Evolutionary conservation across 805 yeast species (phyloP), one percentile per base, ranked within the genome.

Genomic region (Starmerella tilneyi): DNA sequence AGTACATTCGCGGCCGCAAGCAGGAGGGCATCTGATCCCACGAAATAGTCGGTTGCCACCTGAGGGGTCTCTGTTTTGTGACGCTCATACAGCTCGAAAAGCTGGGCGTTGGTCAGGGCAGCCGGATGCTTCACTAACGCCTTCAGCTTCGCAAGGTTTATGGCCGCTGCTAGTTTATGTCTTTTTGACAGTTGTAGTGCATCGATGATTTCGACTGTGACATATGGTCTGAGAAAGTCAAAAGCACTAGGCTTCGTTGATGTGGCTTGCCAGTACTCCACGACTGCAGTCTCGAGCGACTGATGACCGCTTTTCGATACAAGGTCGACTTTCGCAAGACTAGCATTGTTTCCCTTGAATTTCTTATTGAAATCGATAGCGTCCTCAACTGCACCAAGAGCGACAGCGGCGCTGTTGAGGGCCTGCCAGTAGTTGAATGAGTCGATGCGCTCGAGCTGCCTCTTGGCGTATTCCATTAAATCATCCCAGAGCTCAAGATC

Each of bases 371-470:
- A 51, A 2, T 52, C 34, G 1, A 50, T 12, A 1, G 72, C 60
- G 3, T 66, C 69, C 9, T 62, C 62, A 2, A 63, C 41, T 44
- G 61, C 54, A 11, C 56, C 62, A 19, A 71, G 51, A 21, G 69
- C 53, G 16, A 57, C 54, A 0, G 71, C 69, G 2, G 86, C 64
- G 36, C 67, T 63, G 17, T 75, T 69, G 41, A 73, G 61, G 15
- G 68, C 64, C 52, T 76, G 73, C 84, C 94, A 84, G 30, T 85
- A 75, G 46, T 75, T 73, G 68, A 76, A 88, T 59, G 86, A 94
- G 60, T 88, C 85, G 44, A 81, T 71, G 4, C 63, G 65, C 15
- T 70, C 64, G 27, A 85, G 59, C 12, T 75, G 66, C 4, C 55
- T 48, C 5, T 58, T 33, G 37, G 76, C 63, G 48, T 65, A 64